Percentiles rank a stretch among this genome's conserved stretches.
These are phyloP conservation scores for Backusella psychrophila DNA, from an alignment of 192 early-diverging fungal species.

Conservation along the genomic window DNA sequence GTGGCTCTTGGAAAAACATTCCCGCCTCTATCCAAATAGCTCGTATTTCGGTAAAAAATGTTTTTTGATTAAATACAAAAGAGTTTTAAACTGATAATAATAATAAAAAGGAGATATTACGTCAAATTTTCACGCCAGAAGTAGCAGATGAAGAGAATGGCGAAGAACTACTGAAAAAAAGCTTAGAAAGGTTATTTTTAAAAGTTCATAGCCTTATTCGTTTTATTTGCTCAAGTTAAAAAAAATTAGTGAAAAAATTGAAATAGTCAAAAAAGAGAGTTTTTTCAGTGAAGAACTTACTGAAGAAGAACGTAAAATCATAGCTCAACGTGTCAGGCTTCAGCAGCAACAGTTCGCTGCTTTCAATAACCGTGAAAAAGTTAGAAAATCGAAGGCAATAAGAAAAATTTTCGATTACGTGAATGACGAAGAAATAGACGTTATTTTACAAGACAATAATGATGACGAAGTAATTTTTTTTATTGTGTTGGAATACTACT, in stretches of 20 bases:
- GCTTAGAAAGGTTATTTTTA: slow-evolving; percentile 14
- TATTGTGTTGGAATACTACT: slow-evolving; percentile 41
- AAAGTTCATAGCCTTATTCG: neutral
- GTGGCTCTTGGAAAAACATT: neutral
- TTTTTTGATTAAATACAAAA: neutral
- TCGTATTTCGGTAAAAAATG: slow-evolving; percentile 4
- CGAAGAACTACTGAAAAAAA: slow-evolving; percentile 1
- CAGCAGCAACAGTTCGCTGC: slow-evolving; percentile 86
- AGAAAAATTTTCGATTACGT: slow-evolving; percentile 17
- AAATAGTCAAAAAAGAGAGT: slow-evolving; percentile 74
- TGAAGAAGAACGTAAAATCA: slow-evolving; percentile 82
- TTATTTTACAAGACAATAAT: slow-evolving; percentile 71
- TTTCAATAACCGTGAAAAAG: slow-evolving; percentile 76
- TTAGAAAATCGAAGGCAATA: slow-evolving; percentile 57
- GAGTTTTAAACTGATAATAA: neutral
- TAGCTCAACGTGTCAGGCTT: slow-evolving; percentile 82
- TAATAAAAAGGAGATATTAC: neutral
- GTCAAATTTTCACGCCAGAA: neutral
- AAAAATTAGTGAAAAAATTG: slow-evolving; percentile 64
- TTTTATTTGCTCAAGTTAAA: neutral
- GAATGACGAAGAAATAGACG: slow-evolving; percentile 63
- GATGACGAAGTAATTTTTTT: slow-evolving; percentile 65
- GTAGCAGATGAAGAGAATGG: neutral
- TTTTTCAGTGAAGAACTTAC: slow-evolving; percentile 89
- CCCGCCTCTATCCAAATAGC: slow-evolving; percentile 1